Evolutionary conservation across 1,139 yeast species (phyloP), one percentile per base, ranked within the genome.

Genomic region (Pichia sp.): DNA sequence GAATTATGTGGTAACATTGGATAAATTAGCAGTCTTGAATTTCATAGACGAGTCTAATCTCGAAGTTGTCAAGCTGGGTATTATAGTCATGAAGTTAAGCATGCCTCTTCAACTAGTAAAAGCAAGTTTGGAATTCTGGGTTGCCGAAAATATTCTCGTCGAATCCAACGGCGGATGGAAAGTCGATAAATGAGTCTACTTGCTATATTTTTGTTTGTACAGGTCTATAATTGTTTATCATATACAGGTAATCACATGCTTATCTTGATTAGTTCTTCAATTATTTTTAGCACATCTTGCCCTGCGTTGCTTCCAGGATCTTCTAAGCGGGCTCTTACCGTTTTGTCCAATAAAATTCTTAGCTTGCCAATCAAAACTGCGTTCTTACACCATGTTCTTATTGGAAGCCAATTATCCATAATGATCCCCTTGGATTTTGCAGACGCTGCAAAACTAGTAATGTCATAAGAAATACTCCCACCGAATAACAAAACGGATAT

Each of bases 381-480:
- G 65, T 92, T 90, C 63, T 95, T 87, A 61, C 96, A 88, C 97
- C 98, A 91, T 2, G 96, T 88, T 61, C 88, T 75, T 40, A 93
- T 75, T 8, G 96, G 91, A 36, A 87, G 71, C 97, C 97, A 87
- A 50, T 79, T 77, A 64, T 87, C 96, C 56, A 91, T 67, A 31
- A 85, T 78, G 55, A 85, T 75, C 49, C 91, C 90, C 0, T 88
- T 86, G 0, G 85, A 79, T 10, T 77, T 72, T 38, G 65, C 67
- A 1, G 74, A 72, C 2, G 71, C 64, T 2, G 75, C 56, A 48
- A 71, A 65, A 4, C 70, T 64, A 7, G 73, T 70, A 43, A 89
- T 71, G 63, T 92, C 96, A 63, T 89, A 91, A 31, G 77, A 71
- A 16, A 93, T 78, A 0, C 79, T 78, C 4, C 95, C 93, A 6